Conservation (phyloP, 2,329 filamentous ascomycete genomes). For the Fusarium longipes region DNA sequence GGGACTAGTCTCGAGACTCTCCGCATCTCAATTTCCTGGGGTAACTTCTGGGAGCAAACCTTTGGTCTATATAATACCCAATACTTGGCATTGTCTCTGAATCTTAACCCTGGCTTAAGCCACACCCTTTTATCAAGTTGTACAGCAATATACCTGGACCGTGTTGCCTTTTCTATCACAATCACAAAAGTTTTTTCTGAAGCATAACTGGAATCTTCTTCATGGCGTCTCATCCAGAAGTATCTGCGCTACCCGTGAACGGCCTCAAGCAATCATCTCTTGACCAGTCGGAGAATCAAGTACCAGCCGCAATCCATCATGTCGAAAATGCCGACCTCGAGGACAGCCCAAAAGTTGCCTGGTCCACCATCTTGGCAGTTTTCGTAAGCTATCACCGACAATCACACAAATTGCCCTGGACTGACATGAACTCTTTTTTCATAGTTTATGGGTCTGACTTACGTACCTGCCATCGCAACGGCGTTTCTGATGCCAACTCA, state of each 20-base stretch:
- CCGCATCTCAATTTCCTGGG: neutral
- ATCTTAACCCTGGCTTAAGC: neutral
- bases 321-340: constrained; percentile 1
- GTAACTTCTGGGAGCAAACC: neutral
- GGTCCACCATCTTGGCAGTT: constrained; percentile 12
- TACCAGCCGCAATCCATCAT: neutral
- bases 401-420: rapidly evolving
- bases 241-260: neutral
- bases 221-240: neutral
- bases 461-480: constrained; percentile 16
- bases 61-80: neutral
- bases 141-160: neutral
- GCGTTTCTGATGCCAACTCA: constrained; percentile 16
- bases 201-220: too few species aligned
- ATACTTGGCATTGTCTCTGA: neutral
- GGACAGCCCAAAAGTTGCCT: constrained; percentile 5
- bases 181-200: too few species aligned
- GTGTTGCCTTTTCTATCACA: neutral
- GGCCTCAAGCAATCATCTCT: neutral
- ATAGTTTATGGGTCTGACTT: constrained; percentile 16
- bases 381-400: neutral
- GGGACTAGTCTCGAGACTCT: neutral
- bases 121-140: neutral
- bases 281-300: neutral
- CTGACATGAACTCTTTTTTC: neutral